These are phyloP conservation scores for Didymella pinodella DNA, from an alignment of 2,329 filamentous ascomycete species.

Conservation along the genomic window DNA sequence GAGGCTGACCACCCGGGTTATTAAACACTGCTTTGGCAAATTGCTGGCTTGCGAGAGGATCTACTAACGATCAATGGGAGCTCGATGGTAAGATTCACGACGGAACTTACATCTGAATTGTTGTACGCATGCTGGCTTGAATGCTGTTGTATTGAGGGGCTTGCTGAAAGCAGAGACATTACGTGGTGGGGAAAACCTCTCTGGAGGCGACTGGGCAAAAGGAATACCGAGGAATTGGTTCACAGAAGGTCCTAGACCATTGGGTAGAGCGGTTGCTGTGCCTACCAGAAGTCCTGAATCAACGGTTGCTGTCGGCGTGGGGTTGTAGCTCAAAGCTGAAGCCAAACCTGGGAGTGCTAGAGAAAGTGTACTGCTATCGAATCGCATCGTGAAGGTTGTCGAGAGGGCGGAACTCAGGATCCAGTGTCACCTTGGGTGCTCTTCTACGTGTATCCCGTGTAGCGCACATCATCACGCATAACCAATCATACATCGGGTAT, in stretches of 20 bases:
- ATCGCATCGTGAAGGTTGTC: conserved; percentile 7
- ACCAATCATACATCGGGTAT: neutral
- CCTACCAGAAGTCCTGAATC: conserved; percentile 36
- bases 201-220: conserved; percentile 38
- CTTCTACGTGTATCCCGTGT: neutral
- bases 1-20: conserved; percentile 25
- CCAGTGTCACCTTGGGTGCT: neutral
- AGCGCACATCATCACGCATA: neutral
- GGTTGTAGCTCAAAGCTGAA: conserved; percentile 8
- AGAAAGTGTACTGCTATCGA: neutral
- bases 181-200: conserved; percentile 35
- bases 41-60: conserved; percentile 26
- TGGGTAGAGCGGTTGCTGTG: conserved; percentile 35
- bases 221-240: conserved; percentile 45
- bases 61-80: conserved; percentile 9
- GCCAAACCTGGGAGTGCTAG: conserved; percentile 3
- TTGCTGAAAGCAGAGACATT: conserved; percentile 23
- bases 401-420: neutral
- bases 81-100: neutral
- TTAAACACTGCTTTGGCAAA: conserved; percentile 34
- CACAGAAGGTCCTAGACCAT: conserved; percentile 27
- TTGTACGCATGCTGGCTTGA: conserved; percentile 37
- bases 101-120: conserved; percentile 33
- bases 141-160: conserved; percentile 28
- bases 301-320: conserved; percentile 36